These are phyloP conservation scores for Geranium rotundifolium DNA, from an alignment of 345 rosid genomes.

Conservation along the genomic window DNA sequence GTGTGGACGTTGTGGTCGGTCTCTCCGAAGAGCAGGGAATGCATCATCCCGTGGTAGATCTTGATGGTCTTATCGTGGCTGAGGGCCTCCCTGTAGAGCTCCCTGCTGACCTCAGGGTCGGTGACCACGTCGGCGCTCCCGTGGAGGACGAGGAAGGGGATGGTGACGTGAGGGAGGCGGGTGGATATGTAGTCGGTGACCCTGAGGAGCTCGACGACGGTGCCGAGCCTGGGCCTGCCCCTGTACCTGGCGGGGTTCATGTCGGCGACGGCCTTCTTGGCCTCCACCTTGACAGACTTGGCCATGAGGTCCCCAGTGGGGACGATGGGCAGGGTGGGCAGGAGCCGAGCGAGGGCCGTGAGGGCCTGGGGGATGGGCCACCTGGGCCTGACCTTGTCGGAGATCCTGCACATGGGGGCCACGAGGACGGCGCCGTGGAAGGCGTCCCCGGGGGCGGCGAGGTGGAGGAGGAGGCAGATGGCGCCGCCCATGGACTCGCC, in stretches of 20 bases:
- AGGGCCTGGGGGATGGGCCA: slow-evolving; percentile 67
- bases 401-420: slow-evolving; percentile 82
- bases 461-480: slow-evolving; percentile 45
- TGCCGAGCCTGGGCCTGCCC: slow-evolving; percentile 75
- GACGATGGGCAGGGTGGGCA: slow-evolving; percentile 67
- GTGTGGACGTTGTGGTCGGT: slow-evolving; percentile 59
- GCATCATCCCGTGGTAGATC: slow-evolving; percentile 77
- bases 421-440: slow-evolving; percentile 66
- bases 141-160: slow-evolving; percentile 62
- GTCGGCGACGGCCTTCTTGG: slow-evolving; percentile 39
- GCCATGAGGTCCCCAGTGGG: slow-evolving; percentile 54
- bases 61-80: slow-evolving; percentile 52
- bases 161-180: slow-evolving; percentile 33
- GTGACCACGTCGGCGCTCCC: slow-evolving; percentile 72
- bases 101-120: slow-evolving; percentile 63
- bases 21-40: slow-evolving; percentile 82
- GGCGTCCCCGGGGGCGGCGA: slow-evolving; percentile 36
- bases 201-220: slow-evolving; percentile 60
- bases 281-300: slow-evolving; percentile 53
- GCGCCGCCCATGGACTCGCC: slow-evolving; percentile 94
- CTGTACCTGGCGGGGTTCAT: slow-evolving; percentile 58
- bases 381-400: slow-evolving; percentile 56
- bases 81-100: slow-evolving; percentile 35
- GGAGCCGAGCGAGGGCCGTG: slow-evolving; percentile 38
- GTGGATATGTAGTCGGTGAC: slow-evolving; percentile 45